Base-by-base conservation (phyloP, 1,284 basidiomycete genomes). In the Leccinum ponderosum region DNA sequence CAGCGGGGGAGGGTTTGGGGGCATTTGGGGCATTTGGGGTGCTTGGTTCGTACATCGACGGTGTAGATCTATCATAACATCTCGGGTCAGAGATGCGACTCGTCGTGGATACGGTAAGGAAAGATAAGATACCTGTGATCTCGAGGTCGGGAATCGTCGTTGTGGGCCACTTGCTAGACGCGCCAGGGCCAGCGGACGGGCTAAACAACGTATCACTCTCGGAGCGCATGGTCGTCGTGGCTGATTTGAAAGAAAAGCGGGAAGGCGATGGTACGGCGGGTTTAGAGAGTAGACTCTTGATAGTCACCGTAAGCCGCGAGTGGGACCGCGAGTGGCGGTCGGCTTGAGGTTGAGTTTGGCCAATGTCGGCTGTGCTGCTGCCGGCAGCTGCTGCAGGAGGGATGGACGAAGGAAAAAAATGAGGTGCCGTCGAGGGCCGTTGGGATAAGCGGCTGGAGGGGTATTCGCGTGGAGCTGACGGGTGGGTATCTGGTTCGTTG, bases 231-330 rank as follows among this genome's bases (percentile, higher is more conserved):
- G 66, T 27, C 4, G 48, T 29, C 0, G 29, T 50, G 6, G 56
- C 12, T 3, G 71, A 73, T 9, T 63, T 63, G 27, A 71, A 42
- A n/a, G 71, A 64, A 52, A 68, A 55, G 0, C 69, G 69, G 2
- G 73, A 62, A 17, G 71, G 62, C 0, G 69, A 73, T 1, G 64
- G 58, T 4, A 58, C 5, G 0, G 51, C 17, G 6, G 72, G 62
- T 51, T 63, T 72, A 3, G 64, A 64, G 12, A 73, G 62, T 3
- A 75, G 53, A 25, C 55, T 73, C 62, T 73, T 73, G 2, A 75
- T 69, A 51, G 62, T 70, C n/a, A 65, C 33, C 3, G 69, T 53
- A 9, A 74, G 31, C 17, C 71, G 62, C n/a, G 69, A 71, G 17
- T 63, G 58, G n/a, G 63, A 59, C 14, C 62, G 62, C 3, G 57